Evolutionary conservation across 2,329 filamentous ascomycete genomes (phyloP).

Genomic region (Boeremia lycopersici): DNA sequence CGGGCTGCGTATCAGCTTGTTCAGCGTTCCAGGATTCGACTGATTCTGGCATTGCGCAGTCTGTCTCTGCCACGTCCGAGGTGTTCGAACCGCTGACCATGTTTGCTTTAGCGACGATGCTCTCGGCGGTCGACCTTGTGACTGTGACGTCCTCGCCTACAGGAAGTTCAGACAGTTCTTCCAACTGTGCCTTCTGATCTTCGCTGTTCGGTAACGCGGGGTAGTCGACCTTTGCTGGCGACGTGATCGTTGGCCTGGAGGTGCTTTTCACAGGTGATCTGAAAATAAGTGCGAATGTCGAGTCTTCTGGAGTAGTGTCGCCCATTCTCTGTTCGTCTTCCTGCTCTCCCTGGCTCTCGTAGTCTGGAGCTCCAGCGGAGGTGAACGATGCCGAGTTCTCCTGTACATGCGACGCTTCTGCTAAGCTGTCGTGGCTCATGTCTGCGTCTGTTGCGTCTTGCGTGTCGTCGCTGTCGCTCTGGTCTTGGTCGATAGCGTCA

Average conservation of each 20-base stretch:
- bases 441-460: constrained; percentile 22
- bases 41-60: neutral
- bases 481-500: constrained; percentile 8
- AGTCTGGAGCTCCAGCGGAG: constrained; percentile 21
- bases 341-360: constrained; percentile 16
- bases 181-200: neutral
- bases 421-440: constrained; percentile 16
- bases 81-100: neutral
- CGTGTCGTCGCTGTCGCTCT: constrained; percentile 18
- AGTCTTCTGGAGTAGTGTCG: constrained; percentile 20
- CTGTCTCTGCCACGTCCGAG: neutral
- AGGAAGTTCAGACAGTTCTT: neutral
- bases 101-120: neutral
- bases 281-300: constrained; percentile 29
- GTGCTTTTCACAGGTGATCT: constrained; percentile 25
- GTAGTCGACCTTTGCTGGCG: constrained; percentile 23
- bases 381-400: constrained; percentile 23
- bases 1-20: neutral
- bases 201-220: constrained; percentile 21
- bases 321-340: constrained; percentile 7
- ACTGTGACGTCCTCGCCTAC: neutral
- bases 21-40: neutral
- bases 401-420: constrained; percentile 4
- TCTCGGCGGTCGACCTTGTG: constrained; percentile 5
- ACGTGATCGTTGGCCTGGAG: neutral